These are phyloP conservation scores for Rosellinia necatrix DNA, from an alignment of 2,329 filamentous ascomycete genomes.

Conservation along the genomic window DNA sequence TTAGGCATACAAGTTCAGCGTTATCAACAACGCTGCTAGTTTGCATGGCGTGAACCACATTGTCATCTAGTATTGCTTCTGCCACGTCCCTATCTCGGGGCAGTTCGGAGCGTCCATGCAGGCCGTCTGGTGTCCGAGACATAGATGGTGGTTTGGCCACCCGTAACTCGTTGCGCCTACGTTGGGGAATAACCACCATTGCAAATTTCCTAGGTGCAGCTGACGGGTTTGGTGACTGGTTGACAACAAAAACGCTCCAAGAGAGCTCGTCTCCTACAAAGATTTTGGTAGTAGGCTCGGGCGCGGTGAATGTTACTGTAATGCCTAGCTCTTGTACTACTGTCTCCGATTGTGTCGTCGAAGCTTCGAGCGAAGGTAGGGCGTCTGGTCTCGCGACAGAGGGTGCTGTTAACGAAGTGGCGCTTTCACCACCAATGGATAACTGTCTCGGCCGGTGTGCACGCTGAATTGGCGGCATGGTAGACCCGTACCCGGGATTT, in stretches of 20 bases:
- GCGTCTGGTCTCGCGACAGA: constrained; percentile 63
- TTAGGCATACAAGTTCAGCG: constrained; percentile 74
- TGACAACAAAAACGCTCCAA: constrained; percentile 78
- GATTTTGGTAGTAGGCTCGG: constrained; percentile 52
- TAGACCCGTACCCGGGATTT: constrained; percentile 64
- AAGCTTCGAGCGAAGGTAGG: constrained; percentile 62
- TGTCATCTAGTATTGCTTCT: constrained; percentile 73
- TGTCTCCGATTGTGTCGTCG: constrained; percentile 51
- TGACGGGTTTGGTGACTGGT: constrained; percentile 58
- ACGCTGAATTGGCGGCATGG: constrained; percentile 63
- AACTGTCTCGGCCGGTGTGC: constrained; percentile 67
- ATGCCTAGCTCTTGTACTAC: constrained; percentile 67
- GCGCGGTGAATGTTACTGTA: constrained; percentile 74
- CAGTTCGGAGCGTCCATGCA: constrained; percentile 25
- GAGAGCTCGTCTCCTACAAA: constrained; percentile 69
- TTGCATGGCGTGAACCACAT: constrained; percentile 72
- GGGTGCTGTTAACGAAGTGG: constrained; percentile 61
- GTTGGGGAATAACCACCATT: constrained; percentile 68
- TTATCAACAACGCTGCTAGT: constrained; percentile 65
- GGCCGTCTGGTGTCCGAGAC: constrained; percentile 42
- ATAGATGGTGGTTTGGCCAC: constrained; percentile 60
- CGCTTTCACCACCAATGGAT: constrained; percentile 61
- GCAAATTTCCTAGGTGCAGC: constrained; percentile 67
- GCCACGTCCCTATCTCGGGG: constrained; percentile 51
- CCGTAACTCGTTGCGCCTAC: constrained; percentile 62